Conservation (phyloP, 768 basidiomycete species). For the Rickenella mellea region DNA sequence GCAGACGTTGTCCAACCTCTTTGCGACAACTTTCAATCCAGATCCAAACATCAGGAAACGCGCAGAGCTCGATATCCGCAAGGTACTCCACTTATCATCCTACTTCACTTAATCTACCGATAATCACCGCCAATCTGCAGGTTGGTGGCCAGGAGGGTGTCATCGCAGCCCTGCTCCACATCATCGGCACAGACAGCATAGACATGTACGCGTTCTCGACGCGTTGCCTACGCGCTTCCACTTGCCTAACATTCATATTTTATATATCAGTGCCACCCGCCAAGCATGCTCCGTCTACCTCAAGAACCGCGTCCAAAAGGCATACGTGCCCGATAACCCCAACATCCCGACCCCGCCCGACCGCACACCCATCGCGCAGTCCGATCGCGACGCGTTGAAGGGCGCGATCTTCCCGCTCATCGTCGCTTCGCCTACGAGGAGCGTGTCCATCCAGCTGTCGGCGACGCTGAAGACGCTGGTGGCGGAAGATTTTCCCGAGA, state of each 20-base stretch:
- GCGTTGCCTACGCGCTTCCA: slow-evolving; percentile 20
- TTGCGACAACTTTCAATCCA: slow-evolving; percentile 69
- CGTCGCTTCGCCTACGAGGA: slow-evolving; percentile 52
- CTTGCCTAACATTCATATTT: slow-evolving; percentile 4
- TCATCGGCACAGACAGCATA: slow-evolving; percentile 68
- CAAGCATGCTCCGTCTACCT: slow-evolving; percentile 83
- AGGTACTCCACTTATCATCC: slow-evolving; percentile 32
- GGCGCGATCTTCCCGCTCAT: slow-evolving; percentile 60
- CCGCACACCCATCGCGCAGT: slow-evolving; percentile 46
- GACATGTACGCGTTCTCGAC: slow-evolving; percentile 53
- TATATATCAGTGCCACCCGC: slow-evolving; percentile 52
- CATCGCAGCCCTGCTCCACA: slow-evolving; percentile 75
- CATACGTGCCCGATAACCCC: slow-evolving; percentile 45
- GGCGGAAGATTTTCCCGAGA: slow-evolving; percentile 66
- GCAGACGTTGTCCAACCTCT: slow-evolving; percentile 66
- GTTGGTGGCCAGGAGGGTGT: slow-evolving; percentile 75
- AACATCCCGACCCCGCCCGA: slow-evolving; percentile 47
- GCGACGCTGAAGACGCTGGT: slow-evolving; percentile 66
- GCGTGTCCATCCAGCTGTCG: slow-evolving; percentile 69
- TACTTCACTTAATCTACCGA: slow-evolving; percentile 6
- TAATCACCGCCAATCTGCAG: slow-evolving; percentile 27
- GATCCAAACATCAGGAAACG: slow-evolving; percentile 84
- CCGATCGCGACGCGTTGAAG: slow-evolving; percentile 71
- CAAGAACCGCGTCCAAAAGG: slow-evolving; percentile 76
- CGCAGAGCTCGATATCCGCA: slow-evolving; percentile 81